Base-by-base conservation (phyloP, 257 asterid species). In the Solanum gandarillasii region DNA sequence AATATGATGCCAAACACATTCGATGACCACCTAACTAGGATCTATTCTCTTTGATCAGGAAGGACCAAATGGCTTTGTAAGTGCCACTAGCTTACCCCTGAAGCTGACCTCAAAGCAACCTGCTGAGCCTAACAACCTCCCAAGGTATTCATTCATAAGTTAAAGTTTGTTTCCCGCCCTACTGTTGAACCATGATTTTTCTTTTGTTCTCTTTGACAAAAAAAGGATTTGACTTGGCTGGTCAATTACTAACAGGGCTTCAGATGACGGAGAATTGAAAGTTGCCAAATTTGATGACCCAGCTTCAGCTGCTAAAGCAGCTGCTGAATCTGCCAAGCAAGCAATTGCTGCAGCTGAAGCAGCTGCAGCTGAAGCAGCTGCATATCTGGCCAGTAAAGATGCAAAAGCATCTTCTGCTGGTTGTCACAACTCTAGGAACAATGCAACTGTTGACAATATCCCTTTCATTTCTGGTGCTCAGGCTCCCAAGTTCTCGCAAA, bases 351-450 rank as follows among this genome's bases (percentile, higher is more conserved):
- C 98, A 35, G 99, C 98, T 36, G 96, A 95, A 90, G 98, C 96
- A 23, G 98, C 96, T 9, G 99, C 98, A 35, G 99, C 98, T 36
- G 96, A 95, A 90, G 98, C 96, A n/a, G 99, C 98, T n/a, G 93
- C 98, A 71, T 88, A 87, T 86, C 91, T 95, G 16, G 92, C 97
- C 85, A 86, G 88, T 52, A 91, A 88, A 88, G 94, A 87, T 84
- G 68, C 87, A 52, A 92, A 87, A 87, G 90, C 88, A 92, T 70
- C 94, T 46, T 74, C 94, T 39, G 88, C 86, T 39, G 89, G 89
- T 87, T 86, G 87, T 84, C 62, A 32, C 70, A 75, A 86, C 43
- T 87, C 79, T 25, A 48, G 21, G 62, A 86, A 87, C 88, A 76
- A n/a, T 48, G 48, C 65, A 55, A n/a, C 71, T 27, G 46, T 62